Evolutionary conservation across 768 basidiomycete species (phyloP), one percentile per base, ranked within the genome.

Genomic region (Porpolomopsis calyptriformis): DNA sequence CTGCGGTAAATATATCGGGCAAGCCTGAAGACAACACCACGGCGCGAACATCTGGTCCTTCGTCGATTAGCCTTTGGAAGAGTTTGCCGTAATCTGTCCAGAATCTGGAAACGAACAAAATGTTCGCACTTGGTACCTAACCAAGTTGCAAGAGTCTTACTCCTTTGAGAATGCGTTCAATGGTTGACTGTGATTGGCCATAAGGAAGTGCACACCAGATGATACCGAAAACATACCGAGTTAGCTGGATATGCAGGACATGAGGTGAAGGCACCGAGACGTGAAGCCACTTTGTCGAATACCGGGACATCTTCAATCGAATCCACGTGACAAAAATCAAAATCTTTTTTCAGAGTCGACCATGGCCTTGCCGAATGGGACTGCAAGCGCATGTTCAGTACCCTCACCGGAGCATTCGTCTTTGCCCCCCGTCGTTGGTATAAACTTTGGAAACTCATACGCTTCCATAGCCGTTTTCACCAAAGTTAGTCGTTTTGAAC

Each of bases 371-470:
- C 73, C 69, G 16, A 82, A 81, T 53, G 80, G 80, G 51, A 70
- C 52, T 47, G 76, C 69, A 4, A 68, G 72, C 37, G 57, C 69
- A 2, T 64, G n/a, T 31, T 7, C 7, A 31, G 14, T 31, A 31
- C 29, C 29, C 29, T 14, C 68, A 23, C 55, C 51, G 18, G 57
- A 60, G 45, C 52, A 61, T 14, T 60, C 66, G 0, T 60, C 64
- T 4, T 55, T 74, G 1, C 80, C 77, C 4, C 72, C 82, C 0
- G 77, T 92, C 47, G 76, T 98, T 39, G 96, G 94, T 38, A 89
- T 99, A 66, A 97, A 94, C 69, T 85, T 97, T 61, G 96, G 94
- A 14, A 91, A 94, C 64, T 82, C 88, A 25, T 97, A 83, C 61
- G 89, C 93, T 10, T 91, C 89, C 26, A 93, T 99, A 56, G 89